Evolutionary conservation across 2,329 filamentous ascomycete species (phyloP).

Genomic region (Neonectria neomacrospora): DNA sequence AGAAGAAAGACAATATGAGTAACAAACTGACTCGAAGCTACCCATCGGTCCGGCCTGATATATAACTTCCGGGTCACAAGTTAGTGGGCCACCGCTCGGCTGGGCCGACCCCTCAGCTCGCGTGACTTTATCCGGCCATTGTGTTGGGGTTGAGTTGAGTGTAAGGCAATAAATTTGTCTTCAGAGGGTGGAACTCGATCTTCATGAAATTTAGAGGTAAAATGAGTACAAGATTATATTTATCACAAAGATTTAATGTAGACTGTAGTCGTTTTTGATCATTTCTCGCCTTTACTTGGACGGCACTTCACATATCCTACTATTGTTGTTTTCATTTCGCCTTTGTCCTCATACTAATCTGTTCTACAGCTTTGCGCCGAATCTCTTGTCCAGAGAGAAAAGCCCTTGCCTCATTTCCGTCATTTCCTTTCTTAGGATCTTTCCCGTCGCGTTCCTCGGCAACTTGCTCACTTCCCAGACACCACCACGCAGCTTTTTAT

Average conservation of each 20-base stretch:
- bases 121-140: conserved; percentile 11
- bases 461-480: conserved; percentile 49
- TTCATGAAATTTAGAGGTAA: neutral
- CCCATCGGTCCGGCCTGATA: neutral
- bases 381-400: conserved; percentile 43
- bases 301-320: neutral
- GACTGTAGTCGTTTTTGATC: neutral
- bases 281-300: neutral
- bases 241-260: neutral
- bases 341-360: neutral
- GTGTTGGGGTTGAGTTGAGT: neutral
- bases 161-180: neutral
- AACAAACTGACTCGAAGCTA: neutral
- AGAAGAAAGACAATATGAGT: neutral
- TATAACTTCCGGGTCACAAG: neutral
- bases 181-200: neutral
- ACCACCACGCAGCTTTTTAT: conserved; percentile 54
- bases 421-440: conserved; percentile 51
- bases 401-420: conserved; percentile 45
- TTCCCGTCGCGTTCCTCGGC: conserved; percentile 52
- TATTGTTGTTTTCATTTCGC: neutral
- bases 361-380: conserved; percentile 29
- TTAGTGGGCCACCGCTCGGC: neutral
- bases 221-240: too few species aligned
- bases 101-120: conserved; percentile 9